Base-by-base conservation (phyloP, 352 stramenopile genomes). In the Albugo laibachii region DNA sequence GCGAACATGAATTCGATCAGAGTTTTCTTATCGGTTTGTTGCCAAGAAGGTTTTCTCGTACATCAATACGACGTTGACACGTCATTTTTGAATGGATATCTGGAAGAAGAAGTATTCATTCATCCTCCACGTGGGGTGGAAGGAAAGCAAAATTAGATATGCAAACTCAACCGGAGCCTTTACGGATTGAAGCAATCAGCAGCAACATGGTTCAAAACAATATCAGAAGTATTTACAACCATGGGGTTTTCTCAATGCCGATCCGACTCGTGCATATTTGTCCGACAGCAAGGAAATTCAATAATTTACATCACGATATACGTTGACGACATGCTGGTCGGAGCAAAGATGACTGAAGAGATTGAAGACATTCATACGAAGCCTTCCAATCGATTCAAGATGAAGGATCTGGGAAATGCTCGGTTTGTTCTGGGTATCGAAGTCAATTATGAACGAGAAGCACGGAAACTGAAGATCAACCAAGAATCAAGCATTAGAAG, bases 141-240 rank as follows among this genome's bases (percentile, higher is more conserved):
- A 10, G 47, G 39, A 11, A 2, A 2, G 11, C 21, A 47, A 13
- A 45, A 27, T 3, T 53, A 55, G 51, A 58, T 68, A 1, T 69
- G 54, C 18, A 1, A n/a, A 2, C 41, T 68, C 16, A 46, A 24
- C 11, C 45, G 45, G 20, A 60, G 48, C 16, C 16, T 74, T 0
- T 69, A 74, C 38, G 64, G 53, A 11, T 36, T 70, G 0, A 69
- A 68, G 13, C 57, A 70, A 49, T 50, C 58, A 14, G 56, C 57
- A 4, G 45, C 44, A 5, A 50, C 57, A 1, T 73, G 58, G 58
- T 47, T 56, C 42, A 19, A 36, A 0, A 65, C 45, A 14, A 63
- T 69, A n/a, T 41, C 45, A 21, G 5, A 35, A 15, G 54, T 50
- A 16, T 20, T 57, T n/a, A 13, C 31, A 14, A 19, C 31, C 10